phyloP scores from a whole-genome alignment of 2,329 filamentous ascomycete genomes.

The Trichoderma atroviride region DNA sequence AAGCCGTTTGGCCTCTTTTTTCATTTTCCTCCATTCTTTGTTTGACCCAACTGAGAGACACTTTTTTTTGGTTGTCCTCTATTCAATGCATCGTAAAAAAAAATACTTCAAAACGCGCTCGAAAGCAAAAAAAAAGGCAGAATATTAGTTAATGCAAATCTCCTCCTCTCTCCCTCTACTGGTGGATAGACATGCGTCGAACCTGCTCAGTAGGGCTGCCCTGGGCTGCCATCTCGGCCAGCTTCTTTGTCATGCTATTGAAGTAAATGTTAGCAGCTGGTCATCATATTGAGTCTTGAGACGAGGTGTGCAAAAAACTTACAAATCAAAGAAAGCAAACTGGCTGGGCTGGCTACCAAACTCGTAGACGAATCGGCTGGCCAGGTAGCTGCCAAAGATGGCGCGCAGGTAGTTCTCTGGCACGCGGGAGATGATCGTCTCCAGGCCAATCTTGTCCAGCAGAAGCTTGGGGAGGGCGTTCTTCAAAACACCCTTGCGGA shows the following conservation, averaged over 20 bases:
- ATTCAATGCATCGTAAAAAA: conserved; percentile 21
- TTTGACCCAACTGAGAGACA: conserved; percentile 9
- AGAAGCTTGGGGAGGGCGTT: conserved; percentile 86
- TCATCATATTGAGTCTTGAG: background rate
- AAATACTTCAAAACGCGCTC: conserved; percentile 14
- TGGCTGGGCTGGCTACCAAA: conserved; percentile 91
- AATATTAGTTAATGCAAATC: background rate
- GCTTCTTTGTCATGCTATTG: conserved; percentile 65
- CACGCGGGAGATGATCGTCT: conserved; percentile 83
- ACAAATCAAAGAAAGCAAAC: conserved; percentile 99
- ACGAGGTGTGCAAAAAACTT: conserved; percentile 48
- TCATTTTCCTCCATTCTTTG: background rate
- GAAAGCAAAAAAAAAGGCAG: background rate
- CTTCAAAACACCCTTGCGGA: conserved; percentile 75
- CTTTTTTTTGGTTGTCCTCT: background rate
- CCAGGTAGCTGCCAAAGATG: conserved; percentile 95
- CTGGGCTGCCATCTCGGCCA: conserved; percentile 49
- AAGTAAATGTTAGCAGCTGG: conserved; percentile 9
- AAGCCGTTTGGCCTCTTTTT: background rate
- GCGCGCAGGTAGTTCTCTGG: conserved; percentile 89
- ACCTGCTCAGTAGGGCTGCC: conserved; percentile 35
- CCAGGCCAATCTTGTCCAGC: conserved; percentile 85
- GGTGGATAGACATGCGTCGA: conserved; percentile 35
- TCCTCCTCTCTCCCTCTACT: background rate
- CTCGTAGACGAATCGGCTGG: conserved; percentile 94